Base-by-base conservation (phyloP, 2,329 filamentous ascomycete species). In the Xylariaceae sp. region DNA sequence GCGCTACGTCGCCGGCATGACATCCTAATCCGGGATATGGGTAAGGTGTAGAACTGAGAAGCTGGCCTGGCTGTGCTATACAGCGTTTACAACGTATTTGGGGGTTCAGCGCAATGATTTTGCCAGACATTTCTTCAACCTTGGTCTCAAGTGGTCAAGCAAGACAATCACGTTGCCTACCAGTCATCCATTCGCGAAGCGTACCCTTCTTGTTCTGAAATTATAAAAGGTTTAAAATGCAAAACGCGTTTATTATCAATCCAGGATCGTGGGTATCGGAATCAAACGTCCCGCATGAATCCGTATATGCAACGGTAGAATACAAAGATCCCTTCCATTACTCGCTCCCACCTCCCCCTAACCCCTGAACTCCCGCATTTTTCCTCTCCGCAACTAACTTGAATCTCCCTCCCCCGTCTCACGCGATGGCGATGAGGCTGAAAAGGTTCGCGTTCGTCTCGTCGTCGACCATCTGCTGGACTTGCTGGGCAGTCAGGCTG, bases 401-500 rank as follows among this genome's bases (percentile, higher is more conserved):
- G n/a, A n/a, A n/a, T 10, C 32, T 7, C 41, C 1, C 16, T 40
- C 39, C 21, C 26, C 39, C 36, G 26, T 40, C 44, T 26, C 30
- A 3, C 9, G 13, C 47, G 40, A 68, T 66, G 51, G 53, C 52
- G 62, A 67, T 64, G 57, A 68, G 51, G 61, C 63, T 66, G 55
- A 66, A 56, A n/a, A 67, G 59, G 41, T 43, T 51, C 50, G 32
- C 18, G 12, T 64, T 50, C 7, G 32, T 5, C 57, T 68, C 66
- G 8, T 68, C 65, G 40, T 53, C 49, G 46, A 69, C 49, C 51
- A 69, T 62, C 13, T 51, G 51, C 53, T 68, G 63, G 26, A 78
- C 71, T 49, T 72, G 69, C 26, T 65, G 65, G 5, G 71, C 65
- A 47, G 69, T 70, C 13, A 80, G 62, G 41, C 67, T 69, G 34